Conservation (phyloP, 2,329 filamentous ascomycete genomes). For the Pseudogymnoascus pannorum region DNA sequence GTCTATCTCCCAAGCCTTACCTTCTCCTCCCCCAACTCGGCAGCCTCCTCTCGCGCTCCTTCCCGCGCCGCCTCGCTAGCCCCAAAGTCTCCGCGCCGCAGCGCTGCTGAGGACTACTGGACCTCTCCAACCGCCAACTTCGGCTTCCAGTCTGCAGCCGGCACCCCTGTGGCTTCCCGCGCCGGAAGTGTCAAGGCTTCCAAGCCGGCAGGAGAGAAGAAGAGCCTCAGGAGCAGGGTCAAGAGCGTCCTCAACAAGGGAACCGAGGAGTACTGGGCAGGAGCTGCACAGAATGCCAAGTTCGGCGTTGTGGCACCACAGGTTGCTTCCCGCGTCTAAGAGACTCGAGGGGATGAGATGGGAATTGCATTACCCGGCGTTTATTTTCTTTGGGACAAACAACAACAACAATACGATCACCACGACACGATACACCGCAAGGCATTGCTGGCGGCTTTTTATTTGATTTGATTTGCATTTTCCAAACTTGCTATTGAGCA, state of each 20-base stretch:
- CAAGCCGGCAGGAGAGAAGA: neutral
- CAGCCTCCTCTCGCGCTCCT: neutral
- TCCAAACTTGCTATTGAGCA: neutral
- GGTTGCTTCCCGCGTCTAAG: neutral
- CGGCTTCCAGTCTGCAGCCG: neutral
- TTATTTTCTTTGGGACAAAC: neutral
- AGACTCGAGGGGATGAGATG: neutral
- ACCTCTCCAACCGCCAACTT: constrained; percentile 3
- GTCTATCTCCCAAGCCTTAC: neutral
- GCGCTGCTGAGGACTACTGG: constrained; percentile 2
- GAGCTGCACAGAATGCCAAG: neutral
- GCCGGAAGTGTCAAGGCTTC: neutral
- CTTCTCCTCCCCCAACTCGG: neutral
- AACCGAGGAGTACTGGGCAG: neutral
- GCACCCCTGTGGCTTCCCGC: neutral
- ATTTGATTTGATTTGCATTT: neutral
- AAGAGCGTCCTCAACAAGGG: neutral
- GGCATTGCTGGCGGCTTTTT: neutral
- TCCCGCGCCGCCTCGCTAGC: neutral
- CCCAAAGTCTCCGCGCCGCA: constrained; percentile 1
- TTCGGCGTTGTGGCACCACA: neutral
- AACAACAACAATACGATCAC: neutral
- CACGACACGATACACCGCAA: neutral
- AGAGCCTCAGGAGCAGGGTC: neutral
- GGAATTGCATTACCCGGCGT: neutral